phyloP scores from a whole-genome alignment of 2,329 filamentous ascomycete species.

The Mollisiaceae sp. region DNA sequence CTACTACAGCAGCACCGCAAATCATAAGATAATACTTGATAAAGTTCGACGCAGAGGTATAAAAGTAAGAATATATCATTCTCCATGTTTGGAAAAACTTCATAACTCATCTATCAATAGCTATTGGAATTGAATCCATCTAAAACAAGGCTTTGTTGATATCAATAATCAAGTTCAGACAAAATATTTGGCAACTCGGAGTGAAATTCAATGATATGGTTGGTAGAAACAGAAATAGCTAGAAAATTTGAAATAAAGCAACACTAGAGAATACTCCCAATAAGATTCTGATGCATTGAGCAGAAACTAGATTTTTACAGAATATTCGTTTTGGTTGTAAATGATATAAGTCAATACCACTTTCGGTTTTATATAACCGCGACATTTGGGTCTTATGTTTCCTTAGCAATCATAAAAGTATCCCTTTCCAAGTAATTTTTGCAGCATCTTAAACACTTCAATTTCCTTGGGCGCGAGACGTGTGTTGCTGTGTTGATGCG shows the following conservation, averaged over 20 bases:
- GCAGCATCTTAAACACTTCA: background rate
- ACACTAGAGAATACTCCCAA: background rate
- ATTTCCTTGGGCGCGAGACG: constrained; percentile 2
- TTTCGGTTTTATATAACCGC: background rate
- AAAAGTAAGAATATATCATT: background rate
- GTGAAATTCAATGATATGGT: background rate
- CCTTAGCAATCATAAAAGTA: background rate
- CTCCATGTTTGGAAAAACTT: background rate
- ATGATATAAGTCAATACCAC: background rate
- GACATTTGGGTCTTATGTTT: background rate
- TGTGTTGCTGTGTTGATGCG: constrained; percentile 28
- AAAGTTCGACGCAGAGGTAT: background rate
- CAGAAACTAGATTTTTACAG: background rate
- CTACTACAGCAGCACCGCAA: constrained; percentile 16
- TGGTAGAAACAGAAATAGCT: background rate
- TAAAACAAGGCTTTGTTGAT: background rate
- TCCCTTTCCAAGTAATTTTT: background rate
- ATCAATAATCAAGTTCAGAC: background rate
- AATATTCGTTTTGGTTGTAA: background rate
- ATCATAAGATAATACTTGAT: background rate
- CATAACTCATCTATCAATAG: background rate
- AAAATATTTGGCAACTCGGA: background rate
- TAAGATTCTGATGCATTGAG: background rate
- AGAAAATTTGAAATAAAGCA: background rate
- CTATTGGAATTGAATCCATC: background rate